Evolutionary conservation across 352 stramenopile species (phyloP), one percentile per base, ranked within the genome.

Genomic region (Globisporangium splendens): DNA sequence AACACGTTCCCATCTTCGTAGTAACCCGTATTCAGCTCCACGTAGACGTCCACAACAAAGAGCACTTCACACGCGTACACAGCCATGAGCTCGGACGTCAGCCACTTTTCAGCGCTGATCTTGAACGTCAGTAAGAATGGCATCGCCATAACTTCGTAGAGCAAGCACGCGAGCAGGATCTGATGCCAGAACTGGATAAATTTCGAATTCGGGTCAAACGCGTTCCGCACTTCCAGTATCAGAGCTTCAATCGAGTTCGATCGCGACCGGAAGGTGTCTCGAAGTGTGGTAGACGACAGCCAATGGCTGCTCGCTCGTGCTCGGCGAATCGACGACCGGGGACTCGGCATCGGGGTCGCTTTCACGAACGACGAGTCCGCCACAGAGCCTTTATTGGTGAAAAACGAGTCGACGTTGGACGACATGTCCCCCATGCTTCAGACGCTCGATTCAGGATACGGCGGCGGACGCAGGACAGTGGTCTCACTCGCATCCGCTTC

Each of bases 1-100:
- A 69, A 75, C n/a, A 91, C 65, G 43, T 87, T 78, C 31, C 78
- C 81, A 31, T 69, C 74, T 41, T 88, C 70, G 61, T 91, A 91
- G 64, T 77, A 91, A 6, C 78, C 80, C 17, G 65, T 91, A 48
- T 91, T 84, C 38, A 90, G 66, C 49, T 90, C 70, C 21, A 86
- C 72, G 43, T 78, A 86, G 39, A 90, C 54, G 47, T 90, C 80
- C 3, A 54, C 56, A 1, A 76, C 28, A 43, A 90, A 90, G 20
- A 90, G 60, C 20, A 80, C 21, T 41, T 90, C 80, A 41, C 76
- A 86, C 0, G 54, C 60, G 63, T 87, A 86, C 3, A 88, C 33
- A 8, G 69, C 42, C 15, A 73, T 46, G 10, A 86, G 44, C 38
- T 79, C 63, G 7, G 67, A 59, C 6, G 57, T 61, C 22, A 66